Percentiles rank a stretch among this genome's conserved stretches.
phyloP scores from a whole-genome alignment of 23 red algal species.

The Agarophyton chilense region DNA sequence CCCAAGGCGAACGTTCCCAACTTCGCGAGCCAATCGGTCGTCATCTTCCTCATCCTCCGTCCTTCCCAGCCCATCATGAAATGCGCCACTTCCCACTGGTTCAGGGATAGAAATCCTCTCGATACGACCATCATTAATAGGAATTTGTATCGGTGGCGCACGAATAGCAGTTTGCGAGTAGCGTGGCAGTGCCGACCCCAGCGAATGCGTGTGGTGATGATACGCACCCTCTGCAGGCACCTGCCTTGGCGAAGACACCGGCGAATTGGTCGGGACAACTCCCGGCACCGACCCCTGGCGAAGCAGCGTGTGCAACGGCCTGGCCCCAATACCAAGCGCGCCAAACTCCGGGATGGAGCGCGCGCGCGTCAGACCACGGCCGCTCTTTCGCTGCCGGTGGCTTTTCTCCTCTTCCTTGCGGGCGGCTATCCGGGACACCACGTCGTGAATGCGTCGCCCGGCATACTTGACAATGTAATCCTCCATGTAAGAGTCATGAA shows the following conservation, averaged over 20 bases:
- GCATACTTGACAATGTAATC: slow-evolving; percentile 69
- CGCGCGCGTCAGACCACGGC: slow-evolving; percentile 16
- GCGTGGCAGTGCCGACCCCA: slow-evolving; percentile 26
- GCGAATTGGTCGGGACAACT: slow-evolving; percentile 2
- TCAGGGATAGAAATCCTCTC: slow-evolving; percentile 54
- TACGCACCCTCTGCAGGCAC: neutral
- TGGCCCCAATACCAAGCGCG: slow-evolving; percentile 22
- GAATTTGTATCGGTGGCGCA: slow-evolving; percentile 45
- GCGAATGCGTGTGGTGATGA: neutral
- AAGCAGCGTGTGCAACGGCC: slow-evolving; percentile 50
- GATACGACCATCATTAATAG: slow-evolving; percentile 54
- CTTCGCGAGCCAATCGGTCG: neutral
- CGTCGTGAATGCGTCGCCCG: slow-evolving; percentile 44
- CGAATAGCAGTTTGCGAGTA: slow-evolving; percentile 6
- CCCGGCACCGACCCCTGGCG: slow-evolving; percentile 1
- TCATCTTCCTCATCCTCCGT: neutral
- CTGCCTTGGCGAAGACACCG: neutral
- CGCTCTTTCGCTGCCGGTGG: neutral
- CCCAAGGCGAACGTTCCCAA: neutral
- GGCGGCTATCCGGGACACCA: slow-evolving; percentile 21
- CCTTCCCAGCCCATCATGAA: neutral
- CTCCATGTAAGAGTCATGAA: slow-evolving; percentile 36
- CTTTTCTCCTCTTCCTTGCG: slow-evolving; percentile 41
- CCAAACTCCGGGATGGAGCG: slow-evolving; percentile 69
- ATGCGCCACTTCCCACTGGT: neutral